Conservation (phyloP, 257 asterid species). For the Nicotiana paniculata region DNA sequence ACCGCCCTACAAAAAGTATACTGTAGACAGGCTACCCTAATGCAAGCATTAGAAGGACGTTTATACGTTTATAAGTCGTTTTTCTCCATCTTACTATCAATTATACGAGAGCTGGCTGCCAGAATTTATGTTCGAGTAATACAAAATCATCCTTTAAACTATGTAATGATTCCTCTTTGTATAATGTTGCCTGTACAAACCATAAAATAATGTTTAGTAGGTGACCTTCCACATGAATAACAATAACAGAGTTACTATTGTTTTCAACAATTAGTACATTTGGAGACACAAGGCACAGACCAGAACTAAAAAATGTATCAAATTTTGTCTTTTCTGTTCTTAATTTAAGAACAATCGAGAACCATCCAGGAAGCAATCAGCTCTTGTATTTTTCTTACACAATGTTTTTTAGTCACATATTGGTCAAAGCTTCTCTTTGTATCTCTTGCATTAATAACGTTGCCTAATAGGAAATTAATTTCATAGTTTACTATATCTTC, state of each 20-base stretch:
- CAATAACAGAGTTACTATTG: neutral
- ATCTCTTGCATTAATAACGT: neutral
- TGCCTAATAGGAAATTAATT: neutral
- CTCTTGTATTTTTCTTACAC: neutral
- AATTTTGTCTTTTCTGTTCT: neutral
- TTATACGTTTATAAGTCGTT: neutral
- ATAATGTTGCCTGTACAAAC: constrained; percentile 2
- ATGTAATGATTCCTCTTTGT: neutral
- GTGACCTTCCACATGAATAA: neutral
- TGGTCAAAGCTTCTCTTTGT: constrained; percentile 13
- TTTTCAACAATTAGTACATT: neutral
- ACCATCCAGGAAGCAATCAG: constrained; percentile 10
- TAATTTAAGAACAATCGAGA: constrained; percentile 5
- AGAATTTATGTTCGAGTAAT: neutral
- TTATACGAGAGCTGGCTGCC: neutral
- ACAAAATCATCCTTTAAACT: neutral
- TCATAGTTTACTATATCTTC: neutral
- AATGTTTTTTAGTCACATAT: neutral
- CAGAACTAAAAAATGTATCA: neutral
- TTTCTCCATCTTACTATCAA: neutral
- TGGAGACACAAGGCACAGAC: neutral
- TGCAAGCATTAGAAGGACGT: too few species aligned
- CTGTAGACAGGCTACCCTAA: too few species aligned
- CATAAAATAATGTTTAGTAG: neutral
- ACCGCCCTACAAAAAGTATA: too few species aligned